Conservation (phyloP, 208 protist species). For the Strigomonas galati region DNA sequence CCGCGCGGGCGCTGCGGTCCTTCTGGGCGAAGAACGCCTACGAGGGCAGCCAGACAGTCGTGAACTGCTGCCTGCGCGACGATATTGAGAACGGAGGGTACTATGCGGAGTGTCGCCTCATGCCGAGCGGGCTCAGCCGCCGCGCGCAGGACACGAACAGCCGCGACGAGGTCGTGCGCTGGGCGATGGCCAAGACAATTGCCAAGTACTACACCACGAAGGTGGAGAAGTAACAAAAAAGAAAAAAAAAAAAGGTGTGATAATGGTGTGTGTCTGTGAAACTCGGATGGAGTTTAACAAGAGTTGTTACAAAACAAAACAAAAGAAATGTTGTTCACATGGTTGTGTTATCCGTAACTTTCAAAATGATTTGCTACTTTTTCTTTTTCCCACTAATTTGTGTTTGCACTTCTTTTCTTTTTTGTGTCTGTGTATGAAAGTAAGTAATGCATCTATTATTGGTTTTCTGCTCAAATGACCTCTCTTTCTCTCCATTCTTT, state of each 20-base stretch:
- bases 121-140: slow-evolving; percentile 61
- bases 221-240: slow-evolving; percentile 1
- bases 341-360: not conserved
- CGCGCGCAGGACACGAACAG: slow-evolving; percentile 48
- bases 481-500: not conserved
- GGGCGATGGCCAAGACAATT: slow-evolving; percentile 82
- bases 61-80: slow-evolving; percentile 67
- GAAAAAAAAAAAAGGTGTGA: not conserved
- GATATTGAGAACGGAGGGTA: slow-evolving; percentile 64
- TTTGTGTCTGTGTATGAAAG: too few species aligned
- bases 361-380: not conserved
- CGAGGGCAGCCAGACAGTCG: slow-evolving; percentile 72
- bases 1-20: slow-evolving; percentile 59
- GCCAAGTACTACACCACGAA: slow-evolving; percentile 63
- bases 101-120: slow-evolving; percentile 69
- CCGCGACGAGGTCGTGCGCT: slow-evolving; percentile 64
- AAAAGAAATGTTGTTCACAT: slow-evolving; percentile 2
- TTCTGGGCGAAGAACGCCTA: slow-evolving; percentile 68
- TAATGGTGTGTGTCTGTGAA: not conserved
- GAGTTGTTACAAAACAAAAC: not conserved
- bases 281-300: not conserved
- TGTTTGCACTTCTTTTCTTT: too few species aligned
- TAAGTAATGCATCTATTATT: slow-evolving; percentile 2
- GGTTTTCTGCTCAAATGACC: not conserved
- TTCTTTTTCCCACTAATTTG: not conserved